Percentiles rank a stretch among this genome's conserved stretches.
These are phyloP conservation scores for Tetradesmus lagerheimii DNA, from an alignment of 139 green algal genomes.

Conservation along the genomic window DNA sequence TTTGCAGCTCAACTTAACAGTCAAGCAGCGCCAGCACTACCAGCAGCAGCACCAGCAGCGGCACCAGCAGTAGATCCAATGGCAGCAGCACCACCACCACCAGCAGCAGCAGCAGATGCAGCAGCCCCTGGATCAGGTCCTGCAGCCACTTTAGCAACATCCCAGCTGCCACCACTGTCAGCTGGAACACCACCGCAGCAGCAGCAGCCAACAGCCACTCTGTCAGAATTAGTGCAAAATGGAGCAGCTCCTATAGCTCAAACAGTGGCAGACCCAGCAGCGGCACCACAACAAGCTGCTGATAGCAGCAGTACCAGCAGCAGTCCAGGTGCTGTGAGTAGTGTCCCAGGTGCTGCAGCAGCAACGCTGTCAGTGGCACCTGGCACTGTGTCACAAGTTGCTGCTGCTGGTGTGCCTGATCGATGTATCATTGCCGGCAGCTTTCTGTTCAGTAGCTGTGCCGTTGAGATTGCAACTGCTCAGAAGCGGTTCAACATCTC, in stretches of 20 bases:
- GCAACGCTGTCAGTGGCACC: background rate
- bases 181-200: background rate
- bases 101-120: background rate
- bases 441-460: slow-evolving; percentile 23
- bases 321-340: background rate
- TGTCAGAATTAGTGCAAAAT: background rate
- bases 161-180: background rate
- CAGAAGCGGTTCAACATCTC: slow-evolving; percentile 37
- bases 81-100: background rate
- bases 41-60: background rate
- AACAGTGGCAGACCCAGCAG: background rate
- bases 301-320: background rate
- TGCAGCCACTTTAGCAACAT: background rate
- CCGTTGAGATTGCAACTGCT: background rate
- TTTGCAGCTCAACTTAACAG: background rate
- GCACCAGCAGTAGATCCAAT: background rate
- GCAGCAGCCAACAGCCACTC: background rate
- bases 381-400: background rate
- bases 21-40: background rate
- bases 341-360: background rate
- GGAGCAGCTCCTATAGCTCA: background rate
- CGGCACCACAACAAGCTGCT: background rate
- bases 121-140: background rate
- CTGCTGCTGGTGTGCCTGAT: slow-evolving; percentile 29
- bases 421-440: slow-evolving; percentile 29